Evolutionary conservation across 1,284 basidiomycete species (phyloP).

Genomic region (Vanrija sp.): DNA sequence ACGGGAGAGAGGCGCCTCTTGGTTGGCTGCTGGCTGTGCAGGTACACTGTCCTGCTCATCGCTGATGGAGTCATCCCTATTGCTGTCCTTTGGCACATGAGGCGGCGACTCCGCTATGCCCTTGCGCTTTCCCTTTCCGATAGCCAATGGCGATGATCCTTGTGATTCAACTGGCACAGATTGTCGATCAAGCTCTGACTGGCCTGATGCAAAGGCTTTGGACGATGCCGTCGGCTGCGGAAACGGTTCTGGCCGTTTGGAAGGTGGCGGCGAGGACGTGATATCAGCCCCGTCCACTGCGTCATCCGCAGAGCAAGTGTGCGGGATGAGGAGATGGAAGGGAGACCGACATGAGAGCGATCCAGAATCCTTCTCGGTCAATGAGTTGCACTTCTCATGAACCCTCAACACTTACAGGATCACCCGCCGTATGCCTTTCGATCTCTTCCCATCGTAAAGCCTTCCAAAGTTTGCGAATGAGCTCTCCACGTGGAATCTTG

Average conservation of each 20-base stretch:
- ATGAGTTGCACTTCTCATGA: not conserved
- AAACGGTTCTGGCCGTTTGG: slow-evolving; percentile 30
- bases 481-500: slow-evolving; percentile 37
- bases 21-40: too few species aligned
- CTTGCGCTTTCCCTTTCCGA: slow-evolving; percentile 29
- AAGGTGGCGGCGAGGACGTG: slow-evolving; percentile 16
- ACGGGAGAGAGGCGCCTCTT: too few species aligned
- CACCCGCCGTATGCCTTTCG: slow-evolving; percentile 32
- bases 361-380: slow-evolving; percentile 1
- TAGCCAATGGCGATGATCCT: not conserved
- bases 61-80: too few species aligned
- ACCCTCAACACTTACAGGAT: slow-evolving; percentile 21
- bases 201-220: not conserved
- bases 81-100: not conserved
- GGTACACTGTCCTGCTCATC: too few species aligned
- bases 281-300: not conserved
- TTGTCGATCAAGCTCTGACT: not conserved
- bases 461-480: slow-evolving; percentile 45
- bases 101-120: not conserved
- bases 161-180: not conserved
- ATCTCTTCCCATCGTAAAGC: slow-evolving; percentile 44
- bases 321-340: slow-evolving; percentile 40
- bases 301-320: slow-evolving; percentile 25
- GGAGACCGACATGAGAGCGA: slow-evolving; percentile 30
- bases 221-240: slow-evolving; percentile 15